A percentile compares a stretch with the other conserved stretches of the same genome.
phyloP scores from a whole-genome alignment of 2,329 filamentous ascomycete genomes.

The Colletotrichum orchidophilum region DNA sequence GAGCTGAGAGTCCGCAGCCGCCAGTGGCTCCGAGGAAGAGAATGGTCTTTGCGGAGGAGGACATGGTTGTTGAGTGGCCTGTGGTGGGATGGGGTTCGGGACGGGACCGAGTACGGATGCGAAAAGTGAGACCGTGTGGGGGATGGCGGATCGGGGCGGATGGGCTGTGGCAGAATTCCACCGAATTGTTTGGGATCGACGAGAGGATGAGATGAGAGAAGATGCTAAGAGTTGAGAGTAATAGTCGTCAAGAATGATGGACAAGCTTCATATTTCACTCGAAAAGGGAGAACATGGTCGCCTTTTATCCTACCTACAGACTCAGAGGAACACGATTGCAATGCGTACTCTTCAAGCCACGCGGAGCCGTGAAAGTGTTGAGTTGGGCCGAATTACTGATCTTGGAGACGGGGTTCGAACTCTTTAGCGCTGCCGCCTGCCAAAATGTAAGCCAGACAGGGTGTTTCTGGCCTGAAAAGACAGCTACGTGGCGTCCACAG shows the following conservation, averaged over 20 bases:
- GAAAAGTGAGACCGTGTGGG: conserved; percentile 1
- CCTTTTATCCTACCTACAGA: background rate
- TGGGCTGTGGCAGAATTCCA: background rate
- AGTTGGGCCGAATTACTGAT: conserved; percentile 24
- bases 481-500: background rate
- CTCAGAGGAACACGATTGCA: background rate
- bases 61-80: conserved; percentile 1
- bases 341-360: background rate
- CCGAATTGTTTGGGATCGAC: background rate
- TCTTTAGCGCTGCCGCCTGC: no score
- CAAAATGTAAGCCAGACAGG: no score
- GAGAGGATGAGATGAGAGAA: background rate
- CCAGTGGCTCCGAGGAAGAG: conserved; percentile 64
- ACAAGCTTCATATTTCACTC: background rate
- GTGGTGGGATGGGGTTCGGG: background rate
- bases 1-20: conserved; percentile 57
- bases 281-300: background rate
- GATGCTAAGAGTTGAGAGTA: background rate
- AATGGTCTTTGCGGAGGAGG: conserved; percentile 47
- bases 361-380: background rate
- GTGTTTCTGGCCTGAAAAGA: background rate
- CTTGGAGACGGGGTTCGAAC: no score
- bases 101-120: conserved; percentile 29
- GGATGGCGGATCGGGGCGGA: background rate
- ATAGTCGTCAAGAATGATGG: background rate